Percentiles rank a stretch among this genome's conserved stretches.
Conservation (phyloP, 352 stramenopile genomes). For the Phytophthora syringae region DNA sequence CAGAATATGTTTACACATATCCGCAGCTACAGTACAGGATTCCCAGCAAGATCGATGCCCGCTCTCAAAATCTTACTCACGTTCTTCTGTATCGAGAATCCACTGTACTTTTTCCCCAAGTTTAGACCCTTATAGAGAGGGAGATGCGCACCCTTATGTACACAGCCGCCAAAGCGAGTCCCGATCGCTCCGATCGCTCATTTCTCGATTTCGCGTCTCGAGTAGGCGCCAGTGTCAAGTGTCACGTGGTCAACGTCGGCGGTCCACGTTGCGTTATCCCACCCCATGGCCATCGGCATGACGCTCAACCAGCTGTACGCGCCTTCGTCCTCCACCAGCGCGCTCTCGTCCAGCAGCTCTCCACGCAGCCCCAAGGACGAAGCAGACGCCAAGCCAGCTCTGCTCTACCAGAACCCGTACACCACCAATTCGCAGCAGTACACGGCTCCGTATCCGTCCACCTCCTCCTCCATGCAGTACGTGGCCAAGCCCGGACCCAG, state of each 20-base stretch:
- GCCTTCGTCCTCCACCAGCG: constrained; percentile 30
- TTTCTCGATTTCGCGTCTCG: constrained; percentile 15
- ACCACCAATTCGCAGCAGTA: constrained; percentile 25
- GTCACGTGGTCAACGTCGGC: constrained; percentile 30
- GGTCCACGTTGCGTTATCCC: too few species aligned
- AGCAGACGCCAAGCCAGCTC: constrained; percentile 16
- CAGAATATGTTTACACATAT: too few species aligned
- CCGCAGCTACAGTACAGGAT: too few species aligned
- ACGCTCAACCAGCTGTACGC: constrained; percentile 80
- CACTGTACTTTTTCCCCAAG: neutral
- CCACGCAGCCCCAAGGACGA: constrained; percentile 33
- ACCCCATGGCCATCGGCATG: constrained; percentile 66
- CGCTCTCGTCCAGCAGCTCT: neutral
- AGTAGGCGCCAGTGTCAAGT: constrained; percentile 26
- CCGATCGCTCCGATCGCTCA: neutral
- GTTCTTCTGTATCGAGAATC: neutral
- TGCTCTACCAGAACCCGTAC: constrained; percentile 38
- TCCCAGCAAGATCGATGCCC: too few species aligned
- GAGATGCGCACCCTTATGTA: constrained; percentile 10
- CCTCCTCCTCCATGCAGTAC: constrained; percentile 27
- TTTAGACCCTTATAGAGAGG: constrained; percentile 12
- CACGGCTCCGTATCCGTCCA: constrained; percentile 20
- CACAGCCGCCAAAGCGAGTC: constrained; percentile 12
- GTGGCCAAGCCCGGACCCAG: constrained; percentile 31
- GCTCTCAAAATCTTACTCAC: neutral